Evolutionary conservation across 805 yeast species (phyloP).

Genomic region (Candida anglica): DNA sequence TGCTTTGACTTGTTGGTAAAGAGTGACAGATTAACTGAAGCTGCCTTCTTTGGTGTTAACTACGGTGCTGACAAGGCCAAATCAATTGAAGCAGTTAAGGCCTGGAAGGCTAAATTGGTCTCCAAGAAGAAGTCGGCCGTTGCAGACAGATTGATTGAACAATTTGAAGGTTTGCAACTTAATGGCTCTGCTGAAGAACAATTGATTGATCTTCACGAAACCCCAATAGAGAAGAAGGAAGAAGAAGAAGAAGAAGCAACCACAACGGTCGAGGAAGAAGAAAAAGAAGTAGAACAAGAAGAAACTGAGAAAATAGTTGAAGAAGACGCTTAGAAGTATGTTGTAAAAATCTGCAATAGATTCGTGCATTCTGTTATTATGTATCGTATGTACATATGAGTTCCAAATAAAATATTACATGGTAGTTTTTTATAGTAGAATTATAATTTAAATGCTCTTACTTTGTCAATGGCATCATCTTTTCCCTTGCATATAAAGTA

Average conservation of each 20-base stretch:
- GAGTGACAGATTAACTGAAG: conserved; percentile 76
- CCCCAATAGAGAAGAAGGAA: conserved; percentile 3
- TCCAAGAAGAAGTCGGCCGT: conserved; percentile 50
- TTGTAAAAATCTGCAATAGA: background rate
- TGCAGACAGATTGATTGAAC: conserved; percentile 57
- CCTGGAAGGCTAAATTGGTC: conserved; percentile 65
- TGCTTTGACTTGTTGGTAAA: conserved; percentile 64
- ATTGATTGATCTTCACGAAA: conserved; percentile 17
- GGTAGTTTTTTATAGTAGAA: too few relatives aligned
- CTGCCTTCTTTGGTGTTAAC: conserved; percentile 73
- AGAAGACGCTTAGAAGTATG: conserved; percentile 18
- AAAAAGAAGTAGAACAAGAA: conserved; percentile 16
- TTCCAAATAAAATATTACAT: too few relatives aligned
- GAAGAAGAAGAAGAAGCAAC: conserved; percentile 2
- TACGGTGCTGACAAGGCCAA: conserved; percentile 48
- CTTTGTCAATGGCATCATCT: conserved; percentile 9
- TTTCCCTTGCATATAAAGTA: conserved; percentile 27
- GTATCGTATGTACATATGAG: too few relatives aligned
- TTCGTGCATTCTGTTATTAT: too few relatives aligned
- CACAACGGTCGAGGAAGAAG: conserved; percentile 24
- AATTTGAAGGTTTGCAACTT: conserved; percentile 22
- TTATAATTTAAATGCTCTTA: too few relatives aligned
- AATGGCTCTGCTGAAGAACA: conserved; percentile 1
- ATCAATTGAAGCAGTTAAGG: conserved; percentile 43
- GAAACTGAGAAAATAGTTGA: conserved; percentile 14